Conservation (phyloP, 805 yeast genomes). For the Suhomyces prunicola region DNA sequence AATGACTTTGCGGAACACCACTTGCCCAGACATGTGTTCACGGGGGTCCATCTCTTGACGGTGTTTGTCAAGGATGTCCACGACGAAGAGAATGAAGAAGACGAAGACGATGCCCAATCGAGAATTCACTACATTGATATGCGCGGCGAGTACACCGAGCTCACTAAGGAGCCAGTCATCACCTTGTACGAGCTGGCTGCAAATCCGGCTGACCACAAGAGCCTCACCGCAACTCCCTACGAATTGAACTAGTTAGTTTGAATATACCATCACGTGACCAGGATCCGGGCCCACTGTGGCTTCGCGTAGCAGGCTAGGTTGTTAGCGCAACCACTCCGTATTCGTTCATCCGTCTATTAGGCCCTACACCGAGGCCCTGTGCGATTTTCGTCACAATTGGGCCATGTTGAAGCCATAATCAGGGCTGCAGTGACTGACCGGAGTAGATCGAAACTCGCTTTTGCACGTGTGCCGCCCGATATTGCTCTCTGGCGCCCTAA, state of each 20-base stretch:
- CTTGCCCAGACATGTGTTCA: constrained; percentile 70
- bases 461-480: not conserved
- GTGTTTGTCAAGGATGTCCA: constrained; percentile 61
- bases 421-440: not conserved
- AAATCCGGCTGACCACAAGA: constrained; percentile 82
- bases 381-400: not conserved
- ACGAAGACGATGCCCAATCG: constrained; percentile 47
- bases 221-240: constrained; percentile 11
- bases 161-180: constrained; percentile 66
- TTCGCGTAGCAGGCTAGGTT: not conserved
- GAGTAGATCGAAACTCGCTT: not conserved
- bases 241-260: not conserved
- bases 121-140: constrained; percentile 70
- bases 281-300: not conserved
- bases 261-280: not conserved
- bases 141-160: constrained; percentile 64
- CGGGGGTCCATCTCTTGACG: constrained; percentile 65
- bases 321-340: not conserved
- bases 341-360: not conserved
- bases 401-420: not conserved
- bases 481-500: not conserved
- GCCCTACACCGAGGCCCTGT: not conserved
- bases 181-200: constrained; percentile 88
- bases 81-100: constrained; percentile 45
- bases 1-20: constrained; percentile 74